Conservation (phyloP, 2,329 filamentous ascomycete species). For the Tolypocladium inflatum region DNA sequence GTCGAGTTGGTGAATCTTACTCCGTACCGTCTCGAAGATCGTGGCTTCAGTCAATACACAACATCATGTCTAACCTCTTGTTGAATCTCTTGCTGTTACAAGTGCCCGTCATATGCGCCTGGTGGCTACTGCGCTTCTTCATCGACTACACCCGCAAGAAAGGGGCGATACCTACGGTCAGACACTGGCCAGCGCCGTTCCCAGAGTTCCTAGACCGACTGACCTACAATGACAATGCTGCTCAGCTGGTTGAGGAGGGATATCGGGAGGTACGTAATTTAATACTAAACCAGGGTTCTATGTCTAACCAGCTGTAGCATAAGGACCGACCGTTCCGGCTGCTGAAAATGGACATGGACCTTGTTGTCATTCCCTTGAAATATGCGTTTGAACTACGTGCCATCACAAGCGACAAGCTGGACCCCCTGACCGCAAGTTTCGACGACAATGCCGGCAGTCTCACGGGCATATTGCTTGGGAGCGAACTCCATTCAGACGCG, state of each 20-base stretch:
- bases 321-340: constrained; percentile 5
- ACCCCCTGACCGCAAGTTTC: constrained; percentile 8
- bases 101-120: neutral
- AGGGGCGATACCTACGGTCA: constrained; percentile 2
- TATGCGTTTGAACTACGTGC: constrained; percentile 6
- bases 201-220: constrained; percentile 7
- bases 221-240: constrained; percentile 5
- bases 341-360: constrained; percentile 9
- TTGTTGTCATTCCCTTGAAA: constrained; percentile 6
- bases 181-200: constrained; percentile 4
- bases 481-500: constrained; percentile 7
- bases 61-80: neutral
- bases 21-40: neutral
- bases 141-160: neutral
- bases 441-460: constrained; percentile 8
- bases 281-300: too few species aligned
- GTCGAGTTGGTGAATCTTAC: neutral
- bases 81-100: neutral
- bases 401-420: constrained; percentile 7
- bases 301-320: neutral
- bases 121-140: neutral
- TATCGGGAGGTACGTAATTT: constrained; percentile 2
- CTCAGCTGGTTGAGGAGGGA: constrained; percentile 2
- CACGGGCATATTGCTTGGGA: constrained; percentile 5
- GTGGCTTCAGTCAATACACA: neutral